phyloP scores from a whole-genome alignment of 345 rosid species.

The Viola odorata region DNA sequence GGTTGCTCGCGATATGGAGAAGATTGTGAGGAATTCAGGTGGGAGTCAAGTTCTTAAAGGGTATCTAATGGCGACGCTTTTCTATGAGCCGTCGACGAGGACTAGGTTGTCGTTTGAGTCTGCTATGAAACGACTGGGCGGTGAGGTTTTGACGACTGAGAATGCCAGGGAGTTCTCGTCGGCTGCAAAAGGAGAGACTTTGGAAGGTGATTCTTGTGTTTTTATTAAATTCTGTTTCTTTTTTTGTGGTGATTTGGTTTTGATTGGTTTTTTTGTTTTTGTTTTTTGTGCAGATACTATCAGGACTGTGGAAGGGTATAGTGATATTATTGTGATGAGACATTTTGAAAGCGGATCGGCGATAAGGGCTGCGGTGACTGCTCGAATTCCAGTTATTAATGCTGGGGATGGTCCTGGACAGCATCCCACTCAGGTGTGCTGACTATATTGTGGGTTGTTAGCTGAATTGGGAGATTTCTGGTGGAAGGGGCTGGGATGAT shows the following conservation, averaged over 20 bases:
- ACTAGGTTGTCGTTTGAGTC: constrained; percentile 98
- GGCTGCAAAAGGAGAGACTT: constrained; percentile 97
- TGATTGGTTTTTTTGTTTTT: constrained; percentile 8
- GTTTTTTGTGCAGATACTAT: constrained; percentile 73
- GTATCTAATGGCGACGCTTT: constrained; percentile 84
- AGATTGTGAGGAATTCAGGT: constrained; percentile 57
- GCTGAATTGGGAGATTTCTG: too few species aligned
- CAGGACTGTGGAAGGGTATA: constrained; percentile 89
- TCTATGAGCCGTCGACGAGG: constrained; percentile 95
- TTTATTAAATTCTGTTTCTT: not conserved
- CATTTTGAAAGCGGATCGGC: constrained; percentile 99
- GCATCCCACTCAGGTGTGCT: constrained; percentile 84
- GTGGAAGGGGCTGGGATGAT: too few species aligned
- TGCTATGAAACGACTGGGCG: constrained; percentile 93
- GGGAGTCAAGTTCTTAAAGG: constrained; percentile 85
- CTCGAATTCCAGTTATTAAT: constrained; percentile 77
- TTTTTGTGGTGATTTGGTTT: not conserved
- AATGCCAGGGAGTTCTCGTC: constrained; percentile 93
- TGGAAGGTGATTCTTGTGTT: constrained; percentile 54
- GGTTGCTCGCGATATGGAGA: constrained; percentile 85
- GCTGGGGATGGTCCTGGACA: constrained; percentile 99
- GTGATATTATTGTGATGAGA: constrained; percentile 89
- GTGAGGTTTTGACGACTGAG: constrained; percentile 93
- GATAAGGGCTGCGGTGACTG: constrained; percentile 77
- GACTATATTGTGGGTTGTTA: not conserved